These are phyloP conservation scores for Paracamarosporium sp. DNA, from an alignment of 2,329 filamentous ascomycete genomes.

Conservation along the genomic window DNA sequence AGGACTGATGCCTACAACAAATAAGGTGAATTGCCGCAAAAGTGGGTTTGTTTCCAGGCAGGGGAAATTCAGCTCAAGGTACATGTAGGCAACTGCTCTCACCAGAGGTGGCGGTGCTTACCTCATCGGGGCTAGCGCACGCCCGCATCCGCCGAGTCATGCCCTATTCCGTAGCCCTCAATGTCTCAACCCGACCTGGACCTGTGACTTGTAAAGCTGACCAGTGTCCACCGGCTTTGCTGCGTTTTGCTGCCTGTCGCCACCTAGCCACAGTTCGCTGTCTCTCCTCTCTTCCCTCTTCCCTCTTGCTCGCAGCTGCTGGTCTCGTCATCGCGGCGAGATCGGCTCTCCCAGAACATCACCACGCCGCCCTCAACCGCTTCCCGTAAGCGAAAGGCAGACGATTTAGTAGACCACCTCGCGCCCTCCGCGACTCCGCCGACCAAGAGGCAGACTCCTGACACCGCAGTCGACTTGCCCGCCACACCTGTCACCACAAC, in stretches of 20 bases:
- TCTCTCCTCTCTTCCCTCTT: conserved; percentile 4
- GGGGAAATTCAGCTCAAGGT: conserved; percentile 24
- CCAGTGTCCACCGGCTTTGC: conserved; percentile 23
- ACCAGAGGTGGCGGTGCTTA: neutral
- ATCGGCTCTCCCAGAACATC: conserved; percentile 38
- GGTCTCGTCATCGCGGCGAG: conserved; percentile 51
- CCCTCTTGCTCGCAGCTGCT: conserved; percentile 28
- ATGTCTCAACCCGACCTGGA: conserved; percentile 16
- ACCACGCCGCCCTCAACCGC: conserved; percentile 43
- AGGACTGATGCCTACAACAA: neutral
- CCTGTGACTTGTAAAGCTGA: conserved; percentile 37
- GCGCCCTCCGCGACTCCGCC: conserved; percentile 35
- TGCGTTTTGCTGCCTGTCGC: conserved; percentile 16
- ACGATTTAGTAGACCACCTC: conserved; percentile 38
- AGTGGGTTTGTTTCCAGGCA: neutral
- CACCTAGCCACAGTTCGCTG: conserved; percentile 12
- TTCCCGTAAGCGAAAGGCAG: conserved; percentile 49
- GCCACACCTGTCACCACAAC: conserved; percentile 43
- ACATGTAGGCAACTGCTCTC: conserved; percentile 15
- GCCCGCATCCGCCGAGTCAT: conserved; percentile 15
- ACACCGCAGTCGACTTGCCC: conserved; percentile 29
- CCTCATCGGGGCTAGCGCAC: conserved; percentile 14
- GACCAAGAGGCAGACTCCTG: conserved; percentile 37
- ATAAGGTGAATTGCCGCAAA: neutral
- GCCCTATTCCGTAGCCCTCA: neutral